A percentile compares a stretch with the other conserved stretches of the same genome.
These are phyloP conservation scores for Hirschioporus abietinus DNA, from an alignment of 768 basidiomycete genomes.

Conservation along the genomic window DNA sequence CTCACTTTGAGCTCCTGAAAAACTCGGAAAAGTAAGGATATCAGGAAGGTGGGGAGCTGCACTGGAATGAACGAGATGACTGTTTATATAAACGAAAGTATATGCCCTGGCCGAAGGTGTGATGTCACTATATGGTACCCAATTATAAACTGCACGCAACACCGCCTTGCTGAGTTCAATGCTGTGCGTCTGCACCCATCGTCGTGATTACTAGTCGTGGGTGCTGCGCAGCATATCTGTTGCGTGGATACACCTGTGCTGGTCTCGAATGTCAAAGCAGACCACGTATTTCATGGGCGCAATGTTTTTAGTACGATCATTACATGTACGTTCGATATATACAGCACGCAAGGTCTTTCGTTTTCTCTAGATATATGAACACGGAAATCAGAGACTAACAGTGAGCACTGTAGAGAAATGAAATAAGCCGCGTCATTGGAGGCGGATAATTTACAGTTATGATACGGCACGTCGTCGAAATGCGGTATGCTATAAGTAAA, in stretches of 20 bases:
- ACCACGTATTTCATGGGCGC: too few relatives aligned
- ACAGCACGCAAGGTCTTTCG: not conserved
- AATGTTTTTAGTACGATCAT: not conserved
- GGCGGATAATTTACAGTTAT: conserved; percentile 1
- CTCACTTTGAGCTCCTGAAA: not conserved
- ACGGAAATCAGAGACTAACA: too few relatives aligned
- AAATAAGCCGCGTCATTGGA: not conserved
- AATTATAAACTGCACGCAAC: not conserved
- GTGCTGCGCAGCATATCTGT: too few relatives aligned
- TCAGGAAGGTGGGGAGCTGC: not conserved
- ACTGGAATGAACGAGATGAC: not conserved
- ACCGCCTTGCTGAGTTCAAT: not conserved
- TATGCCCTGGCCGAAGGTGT: not conserved
- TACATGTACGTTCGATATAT: not conserved
- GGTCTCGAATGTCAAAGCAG: too few relatives aligned
- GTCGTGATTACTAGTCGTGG: too few relatives aligned
- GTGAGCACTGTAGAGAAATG: not conserved
- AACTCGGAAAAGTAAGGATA: not conserved
- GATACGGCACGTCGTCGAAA: not conserved
- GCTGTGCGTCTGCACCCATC: too few relatives aligned
- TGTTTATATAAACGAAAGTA: not conserved
- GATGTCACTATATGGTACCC: not conserved
- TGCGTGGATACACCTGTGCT: too few relatives aligned
- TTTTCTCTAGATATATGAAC: not conserved
- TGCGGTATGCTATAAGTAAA: not conserved